Percentiles rank a stretch among this genome's conserved stretches.
phyloP scores from a whole-genome alignment of 1,139 yeast species.

The Geotrichum europaeum region DNA sequence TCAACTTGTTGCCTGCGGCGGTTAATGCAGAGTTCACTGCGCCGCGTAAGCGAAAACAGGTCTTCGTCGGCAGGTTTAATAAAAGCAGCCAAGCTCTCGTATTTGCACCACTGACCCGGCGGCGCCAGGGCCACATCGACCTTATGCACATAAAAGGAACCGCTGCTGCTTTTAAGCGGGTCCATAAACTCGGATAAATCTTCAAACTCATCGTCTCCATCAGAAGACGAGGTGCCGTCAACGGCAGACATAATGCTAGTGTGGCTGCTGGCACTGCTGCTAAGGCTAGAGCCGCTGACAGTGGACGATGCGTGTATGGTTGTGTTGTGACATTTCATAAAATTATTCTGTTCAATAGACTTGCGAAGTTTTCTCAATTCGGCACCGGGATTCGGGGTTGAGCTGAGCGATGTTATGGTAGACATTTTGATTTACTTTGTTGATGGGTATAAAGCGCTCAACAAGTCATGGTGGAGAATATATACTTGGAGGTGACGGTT shows the following conservation, averaged over 20 bases:
- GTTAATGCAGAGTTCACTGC: not conserved
- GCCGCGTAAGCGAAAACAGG: not conserved
- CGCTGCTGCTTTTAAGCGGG: not conserved
- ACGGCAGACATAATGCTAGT: not conserved
- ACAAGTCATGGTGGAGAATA: not conserved
- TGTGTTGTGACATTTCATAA: not conserved
- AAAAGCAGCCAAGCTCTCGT: not conserved
- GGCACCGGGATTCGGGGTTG: slow-evolving; percentile 3
- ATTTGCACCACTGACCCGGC: not conserved
- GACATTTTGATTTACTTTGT: not conserved
- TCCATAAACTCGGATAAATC: slow-evolving; percentile 1
- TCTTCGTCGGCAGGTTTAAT: not conserved
- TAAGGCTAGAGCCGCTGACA: not conserved
- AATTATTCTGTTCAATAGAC: not conserved
- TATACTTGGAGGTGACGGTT: not conserved
- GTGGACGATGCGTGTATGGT: not conserved
- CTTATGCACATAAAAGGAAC: not conserved
- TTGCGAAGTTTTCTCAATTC: slow-evolving; percentile 2
- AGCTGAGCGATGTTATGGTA: not conserved
- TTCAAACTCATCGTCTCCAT: not conserved
- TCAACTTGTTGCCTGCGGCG: not conserved
- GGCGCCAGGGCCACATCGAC: not conserved
- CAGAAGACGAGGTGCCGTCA: not conserved
- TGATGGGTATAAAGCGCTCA: not conserved
- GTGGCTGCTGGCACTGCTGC: not conserved